Conservation (phyloP, 202 grass and related monocot genomes). For the Hordeum pubiflorum region DNA sequence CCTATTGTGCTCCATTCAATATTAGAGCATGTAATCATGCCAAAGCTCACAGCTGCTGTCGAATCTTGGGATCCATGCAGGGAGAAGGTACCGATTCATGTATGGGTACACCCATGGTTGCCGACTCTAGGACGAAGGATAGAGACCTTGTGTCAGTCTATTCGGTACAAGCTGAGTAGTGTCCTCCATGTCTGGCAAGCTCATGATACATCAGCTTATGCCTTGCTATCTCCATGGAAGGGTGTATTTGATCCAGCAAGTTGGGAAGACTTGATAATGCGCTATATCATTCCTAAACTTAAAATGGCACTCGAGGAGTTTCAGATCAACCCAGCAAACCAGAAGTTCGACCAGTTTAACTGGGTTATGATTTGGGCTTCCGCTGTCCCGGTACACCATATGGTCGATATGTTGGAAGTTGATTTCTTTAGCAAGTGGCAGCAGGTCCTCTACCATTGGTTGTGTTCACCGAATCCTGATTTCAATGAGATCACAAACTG, state of each 20-base stretch:
- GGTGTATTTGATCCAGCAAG: slow-evolving; percentile 67
- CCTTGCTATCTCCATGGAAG: slow-evolving; percentile 77
- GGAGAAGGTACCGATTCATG: slow-evolving; percentile 73
- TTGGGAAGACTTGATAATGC: slow-evolving; percentile 77
- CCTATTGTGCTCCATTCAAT: slow-evolving; percentile 60
- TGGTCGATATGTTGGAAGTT: slow-evolving; percentile 75
- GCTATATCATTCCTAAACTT: slow-evolving; percentile 69
- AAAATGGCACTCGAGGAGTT: slow-evolving; percentile 58
- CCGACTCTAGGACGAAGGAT: slow-evolving; percentile 50
- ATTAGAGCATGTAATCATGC: slow-evolving; percentile 73
- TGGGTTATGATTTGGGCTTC: slow-evolving; percentile 85
- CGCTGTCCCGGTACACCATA: slow-evolving; percentile 63
- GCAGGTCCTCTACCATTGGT: slow-evolving; percentile 76
- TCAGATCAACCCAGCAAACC: slow-evolving; percentile 75
- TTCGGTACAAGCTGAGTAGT: slow-evolving; percentile 72
- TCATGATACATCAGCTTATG: slow-evolving; percentile 59
- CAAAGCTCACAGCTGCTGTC: slow-evolving; percentile 70
- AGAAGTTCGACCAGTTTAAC: slow-evolving; percentile 75
- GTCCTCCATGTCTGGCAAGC: slow-evolving; percentile 76
- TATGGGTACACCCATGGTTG: slow-evolving; percentile 79
- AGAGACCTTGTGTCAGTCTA: slow-evolving; percentile 58
- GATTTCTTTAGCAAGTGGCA: slow-evolving; percentile 95
- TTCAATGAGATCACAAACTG: slow-evolving; percentile 76
- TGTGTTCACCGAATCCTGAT: slow-evolving; percentile 70
- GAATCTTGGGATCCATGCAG: slow-evolving; percentile 77